Percentiles rank a stretch among this genome's conserved stretches.
Evolutionary conservation across 2,329 filamentous ascomycete genomes (phyloP).

Genomic region (Talaromyces funiculosus): DNA sequence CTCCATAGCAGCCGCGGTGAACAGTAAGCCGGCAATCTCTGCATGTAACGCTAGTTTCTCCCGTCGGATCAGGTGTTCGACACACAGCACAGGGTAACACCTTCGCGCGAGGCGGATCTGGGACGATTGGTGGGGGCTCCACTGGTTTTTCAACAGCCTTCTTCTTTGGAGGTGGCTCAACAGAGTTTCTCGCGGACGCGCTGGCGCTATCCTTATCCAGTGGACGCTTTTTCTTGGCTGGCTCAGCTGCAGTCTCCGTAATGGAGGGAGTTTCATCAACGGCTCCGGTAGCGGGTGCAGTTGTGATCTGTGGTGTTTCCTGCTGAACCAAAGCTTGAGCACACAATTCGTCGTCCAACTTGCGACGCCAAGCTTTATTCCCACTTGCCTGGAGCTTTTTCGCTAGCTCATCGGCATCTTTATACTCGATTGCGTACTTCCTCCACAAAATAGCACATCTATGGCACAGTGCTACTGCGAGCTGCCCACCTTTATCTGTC

Average conservation of each 20-base stretch:
- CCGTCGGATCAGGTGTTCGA: constrained; percentile 63
- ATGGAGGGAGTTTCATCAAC: constrained; percentile 30
- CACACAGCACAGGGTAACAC: constrained; percentile 82
- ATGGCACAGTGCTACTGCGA: constrained; percentile 77
- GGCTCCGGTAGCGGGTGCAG: constrained; percentile 40
- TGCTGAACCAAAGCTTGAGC: constrained; percentile 42
- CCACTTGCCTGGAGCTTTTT: constrained; percentile 79
- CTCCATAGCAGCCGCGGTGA: constrained; percentile 88
- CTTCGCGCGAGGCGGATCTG: constrained; percentile 72
- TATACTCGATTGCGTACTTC: constrained; percentile 92
- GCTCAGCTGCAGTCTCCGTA: constrained; percentile 39
- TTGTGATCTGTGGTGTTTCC: constrained; percentile 41
- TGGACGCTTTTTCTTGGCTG: constrained; percentile 58
- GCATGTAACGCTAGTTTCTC: constrained; percentile 70
- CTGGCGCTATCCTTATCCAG: constrained; percentile 48
- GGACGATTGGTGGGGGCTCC: constrained; percentile 58
- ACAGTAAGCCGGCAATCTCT: constrained; percentile 86
- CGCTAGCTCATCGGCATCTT: constrained; percentile 82
- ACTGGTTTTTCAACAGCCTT: constrained; percentile 52
- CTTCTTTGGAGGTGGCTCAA: constrained; percentile 53
- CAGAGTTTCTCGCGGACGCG: constrained; percentile 40
- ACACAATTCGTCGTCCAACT: constrained; percentile 80
- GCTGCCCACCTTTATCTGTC: constrained; percentile 71
- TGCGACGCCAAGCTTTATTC: constrained; percentile 77
- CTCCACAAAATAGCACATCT: constrained; percentile 92